Percentiles rank a stretch among this genome's conserved stretches.
These are phyloP conservation scores for Somion occarium DNA, from an alignment of 1,284 basidiomycete genomes.

Conservation along the genomic window DNA sequence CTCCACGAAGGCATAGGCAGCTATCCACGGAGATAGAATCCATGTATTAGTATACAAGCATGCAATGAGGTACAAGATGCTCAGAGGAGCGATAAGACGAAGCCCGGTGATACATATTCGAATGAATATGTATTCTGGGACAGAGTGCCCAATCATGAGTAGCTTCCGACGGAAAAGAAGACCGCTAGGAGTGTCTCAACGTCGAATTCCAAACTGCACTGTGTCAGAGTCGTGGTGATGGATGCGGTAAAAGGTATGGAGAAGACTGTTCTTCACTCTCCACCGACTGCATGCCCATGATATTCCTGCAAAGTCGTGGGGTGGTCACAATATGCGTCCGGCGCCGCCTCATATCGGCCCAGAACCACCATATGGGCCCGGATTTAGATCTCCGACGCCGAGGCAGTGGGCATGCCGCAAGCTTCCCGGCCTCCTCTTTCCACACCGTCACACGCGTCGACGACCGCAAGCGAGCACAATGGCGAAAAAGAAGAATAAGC, in stretches of 20 bases:
- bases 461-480: constrained; percentile 30
- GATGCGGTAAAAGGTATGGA: not conserved
- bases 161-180: too few relatives aligned
- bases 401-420: not conserved
- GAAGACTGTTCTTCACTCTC: too few relatives aligned
- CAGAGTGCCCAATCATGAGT: constrained; percentile 31
- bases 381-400: constrained; percentile 2
- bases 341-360: too few relatives aligned
- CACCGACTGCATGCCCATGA: too few relatives aligned
- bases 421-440: constrained; percentile 2
- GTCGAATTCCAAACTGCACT: too few relatives aligned
- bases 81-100: constrained; percentile 45
- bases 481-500: constrained; percentile 82
- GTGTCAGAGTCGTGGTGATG: not conserved
- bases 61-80: constrained; percentile 34
- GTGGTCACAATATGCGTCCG: too few relatives aligned
- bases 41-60: constrained; percentile 25
- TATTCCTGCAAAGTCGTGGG: too few relatives aligned
- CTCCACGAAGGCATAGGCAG: constrained; percentile 37
- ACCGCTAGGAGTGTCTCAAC: too few relatives aligned
- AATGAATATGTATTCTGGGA: constrained; percentile 53
- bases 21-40: constrained; percentile 28
- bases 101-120: constrained; percentile 40
- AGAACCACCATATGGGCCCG: too few relatives aligned
- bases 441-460: not conserved